Percentiles rank a stretch among this genome's conserved stretches.
These are phyloP conservation scores for Tolypocladium nubicola DNA, from an alignment of 2,329 filamentous ascomycete genomes.

Conservation along the genomic window DNA sequence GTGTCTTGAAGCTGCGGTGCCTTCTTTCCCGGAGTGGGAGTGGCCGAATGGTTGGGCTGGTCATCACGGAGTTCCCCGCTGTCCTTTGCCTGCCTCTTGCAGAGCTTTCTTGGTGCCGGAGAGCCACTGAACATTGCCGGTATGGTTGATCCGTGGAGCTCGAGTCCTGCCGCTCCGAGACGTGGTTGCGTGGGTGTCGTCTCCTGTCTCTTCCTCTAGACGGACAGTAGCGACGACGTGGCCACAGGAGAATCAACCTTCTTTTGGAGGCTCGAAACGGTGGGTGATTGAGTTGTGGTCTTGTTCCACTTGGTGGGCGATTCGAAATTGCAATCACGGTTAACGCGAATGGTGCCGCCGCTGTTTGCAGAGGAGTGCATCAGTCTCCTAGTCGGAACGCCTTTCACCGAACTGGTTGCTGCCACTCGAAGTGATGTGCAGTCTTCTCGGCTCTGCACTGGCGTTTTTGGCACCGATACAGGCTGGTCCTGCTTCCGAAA, in stretches of 20 bases:
- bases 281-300: conserved; percentile 1
- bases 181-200: not conserved
- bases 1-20: conserved; percentile 11
- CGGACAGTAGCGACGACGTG: conserved; percentile 2
- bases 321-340: not conserved
- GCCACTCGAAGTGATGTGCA: not conserved
- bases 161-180: not conserved
- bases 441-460: not conserved
- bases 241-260: conserved; percentile 9
- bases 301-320: not conserved
- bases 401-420: not conserved
- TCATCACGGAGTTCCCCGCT: not conserved
- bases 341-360: no score
- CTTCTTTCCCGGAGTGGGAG: not conserved
- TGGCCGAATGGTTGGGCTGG: no score
- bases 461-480: not conserved
- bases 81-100: no score
- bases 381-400: no score
- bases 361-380: not conserved
- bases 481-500: not conserved
- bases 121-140: not conserved
- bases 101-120: not conserved
- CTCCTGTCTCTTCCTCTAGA: conserved; percentile 3
- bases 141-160: not conserved
- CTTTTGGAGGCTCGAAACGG: conserved; percentile 10